Evolutionary conservation across 768 basidiomycete genomes (phyloP), one percentile per base, ranked within the genome.

Genomic region (Pisolithus tinctorius): DNA sequence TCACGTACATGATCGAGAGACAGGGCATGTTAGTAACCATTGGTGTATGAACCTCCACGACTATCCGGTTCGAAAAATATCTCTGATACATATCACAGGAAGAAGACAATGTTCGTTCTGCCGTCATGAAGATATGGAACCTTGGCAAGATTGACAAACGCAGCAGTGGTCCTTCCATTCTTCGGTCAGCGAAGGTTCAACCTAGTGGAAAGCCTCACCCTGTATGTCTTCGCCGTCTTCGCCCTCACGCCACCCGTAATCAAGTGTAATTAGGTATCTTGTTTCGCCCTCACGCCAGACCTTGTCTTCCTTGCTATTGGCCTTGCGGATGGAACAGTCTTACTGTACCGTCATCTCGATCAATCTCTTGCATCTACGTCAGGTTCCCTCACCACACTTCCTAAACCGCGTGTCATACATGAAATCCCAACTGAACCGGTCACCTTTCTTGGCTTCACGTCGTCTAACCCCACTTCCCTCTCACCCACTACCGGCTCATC

Each of bases 291-390:
- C 20, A 88, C 94, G 0, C 70, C 81, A 6, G 78, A 79, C 16
- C 74, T 96, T 4, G 81, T 88, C 0, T 89, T 93, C 65, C 81
- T 99, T 25, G 86, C 94, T 6, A 80, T 98, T 38, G 96, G 94
- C 13, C 79, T 98, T n/a, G 93, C 84, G 6, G 94, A 97, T 61
- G 96, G 96, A 25, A 89, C 89, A 0, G 94, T 96, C 14, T 76
- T 98, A 8, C 75, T 96, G 14, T 95, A 91, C 64, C 83, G 91
- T 6, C 91, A 97, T 62, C 74, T 97, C 17, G 86, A 94, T 64
- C 93, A 97, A 63, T 93, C 93, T 1, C 74, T 95, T 31, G 78
- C 84, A 3, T 81, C 88, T 43, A 58, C 66, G 16, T 81, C 84
- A 10, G 69, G 75, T 16, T 77, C 86, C 4, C 71, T 92, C 10